Evolutionary conservation across 805 yeast species (phyloP).

Genomic region (Wickerhamiella nectarea): DNA sequence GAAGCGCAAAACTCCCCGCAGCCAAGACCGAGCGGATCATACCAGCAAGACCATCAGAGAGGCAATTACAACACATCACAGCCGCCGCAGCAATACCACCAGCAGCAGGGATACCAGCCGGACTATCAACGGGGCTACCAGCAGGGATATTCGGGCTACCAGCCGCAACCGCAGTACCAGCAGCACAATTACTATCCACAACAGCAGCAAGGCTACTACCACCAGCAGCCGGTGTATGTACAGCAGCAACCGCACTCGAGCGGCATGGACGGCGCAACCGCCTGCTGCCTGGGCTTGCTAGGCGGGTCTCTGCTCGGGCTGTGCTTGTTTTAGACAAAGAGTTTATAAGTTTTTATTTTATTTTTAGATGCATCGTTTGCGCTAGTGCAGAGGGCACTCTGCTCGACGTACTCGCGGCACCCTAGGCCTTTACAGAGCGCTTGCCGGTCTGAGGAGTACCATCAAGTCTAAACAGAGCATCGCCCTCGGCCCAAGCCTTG

Average conservation of each 20-base stretch:
- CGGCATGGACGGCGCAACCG: neutral
- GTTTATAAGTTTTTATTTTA: neutral
- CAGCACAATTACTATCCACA: neutral
- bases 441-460: constrained; percentile 21
- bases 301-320: neutral
- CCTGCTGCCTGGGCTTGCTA: neutral
- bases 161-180: neutral
- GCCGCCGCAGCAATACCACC: neutral
- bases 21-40: no score
- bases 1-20: neutral
- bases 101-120: neutral
- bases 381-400: neutral
- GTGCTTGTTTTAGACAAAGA: neutral
- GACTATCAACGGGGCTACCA: neutral
- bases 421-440: constrained; percentile 21
- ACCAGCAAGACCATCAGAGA: neutral
- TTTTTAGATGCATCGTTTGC: neutral
- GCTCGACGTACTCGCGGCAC: no score
- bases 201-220: neutral
- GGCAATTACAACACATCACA: neutral
- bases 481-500: constrained; percentile 96
- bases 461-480: constrained; percentile 67
- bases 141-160: neutral
- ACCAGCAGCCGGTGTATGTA: constrained; percentile 7
- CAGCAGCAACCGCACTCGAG: neutral